phyloP scores from a whole-genome alignment of 2,329 filamentous ascomycete genomes.

The Acephala macrosclerotiorum region DNA sequence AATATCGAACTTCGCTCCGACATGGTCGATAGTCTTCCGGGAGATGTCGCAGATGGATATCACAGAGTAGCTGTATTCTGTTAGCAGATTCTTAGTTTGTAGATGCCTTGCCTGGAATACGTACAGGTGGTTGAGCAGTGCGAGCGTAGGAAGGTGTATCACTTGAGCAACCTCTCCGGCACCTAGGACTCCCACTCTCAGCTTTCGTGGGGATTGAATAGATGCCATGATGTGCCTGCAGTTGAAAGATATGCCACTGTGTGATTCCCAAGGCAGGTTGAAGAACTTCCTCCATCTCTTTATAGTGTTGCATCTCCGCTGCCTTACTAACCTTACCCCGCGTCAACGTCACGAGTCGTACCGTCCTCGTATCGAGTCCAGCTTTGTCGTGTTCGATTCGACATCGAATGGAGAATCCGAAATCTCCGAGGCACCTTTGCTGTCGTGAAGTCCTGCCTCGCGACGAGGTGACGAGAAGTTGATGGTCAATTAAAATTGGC shows the following conservation, averaged over 20 bases:
- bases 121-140: conserved; percentile 47
- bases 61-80: conserved; percentile 14
- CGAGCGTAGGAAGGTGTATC: conserved; percentile 56
- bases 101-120: neutral
- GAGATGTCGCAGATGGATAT: conserved; percentile 49
- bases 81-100: neutral
- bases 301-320: neutral
- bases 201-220: neutral
- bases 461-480: too few relatives aligned
- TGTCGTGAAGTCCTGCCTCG: too few relatives aligned
- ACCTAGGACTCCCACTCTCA: conserved; percentile 43
- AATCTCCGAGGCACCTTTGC: too few relatives aligned
- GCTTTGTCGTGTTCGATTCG: neutral
- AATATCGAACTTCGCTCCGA: conserved; percentile 40
- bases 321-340: neutral
- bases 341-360: neutral
- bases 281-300: neutral
- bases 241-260: neutral
- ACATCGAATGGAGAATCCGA: neutral
- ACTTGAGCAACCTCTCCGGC: conserved; percentile 59
- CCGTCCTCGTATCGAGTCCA: neutral
- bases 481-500: too few relatives aligned
- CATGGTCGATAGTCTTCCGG: conserved; percentile 49
- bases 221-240: neutral
- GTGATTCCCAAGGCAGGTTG: neutral